Percentiles rank a stretch among this genome's conserved stretches.
These are phyloP conservation scores for Trypanosoma platydactyli DNA, from an alignment of 208 protist species.

Conservation along the genomic window DNA sequence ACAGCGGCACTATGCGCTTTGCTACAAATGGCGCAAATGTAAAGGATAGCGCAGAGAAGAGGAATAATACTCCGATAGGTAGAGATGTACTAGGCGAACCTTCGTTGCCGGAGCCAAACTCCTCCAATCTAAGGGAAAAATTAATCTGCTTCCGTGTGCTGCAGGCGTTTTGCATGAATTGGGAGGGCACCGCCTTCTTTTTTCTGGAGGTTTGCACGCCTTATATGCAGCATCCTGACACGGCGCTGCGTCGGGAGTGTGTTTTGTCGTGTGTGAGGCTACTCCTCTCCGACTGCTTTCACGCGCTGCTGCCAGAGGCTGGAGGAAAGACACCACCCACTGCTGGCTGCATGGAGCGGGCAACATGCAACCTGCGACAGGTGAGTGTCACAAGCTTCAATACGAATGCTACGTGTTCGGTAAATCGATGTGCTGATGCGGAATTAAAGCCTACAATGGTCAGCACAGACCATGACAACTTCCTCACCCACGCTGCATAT, in stretches of 20 bases:
- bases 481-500: background rate
- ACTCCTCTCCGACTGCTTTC: conserved; percentile 36
- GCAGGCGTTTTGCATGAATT: conserved; percentile 48
- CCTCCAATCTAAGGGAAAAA: conserved; percentile 35
- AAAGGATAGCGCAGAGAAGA: background rate
- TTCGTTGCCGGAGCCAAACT: conserved; percentile 13
- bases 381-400: background rate
- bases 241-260: conserved; percentile 54
- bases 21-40: background rate
- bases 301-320: background rate
- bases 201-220: conserved; percentile 71
- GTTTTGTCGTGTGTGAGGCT: conserved; percentile 60
- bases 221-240: conserved; percentile 65
- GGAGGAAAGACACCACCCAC: background rate
- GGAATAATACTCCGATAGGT: background rate
- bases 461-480: background rate
- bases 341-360: background rate
- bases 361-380: conserved; percentile 10
- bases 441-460: background rate
- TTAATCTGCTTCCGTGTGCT: conserved; percentile 69
- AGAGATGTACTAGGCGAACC: background rate
- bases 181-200: conserved; percentile 55
- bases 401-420: background rate
- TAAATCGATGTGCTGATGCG: background rate
- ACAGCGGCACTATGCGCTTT: conserved; percentile 8